A percentile compares a stretch with the other conserved stretches of the same genome.
Evolutionary conservation across 1,284 basidiomycete species (phyloP).

Genomic region (Ganoderma lingzhi): DNA sequence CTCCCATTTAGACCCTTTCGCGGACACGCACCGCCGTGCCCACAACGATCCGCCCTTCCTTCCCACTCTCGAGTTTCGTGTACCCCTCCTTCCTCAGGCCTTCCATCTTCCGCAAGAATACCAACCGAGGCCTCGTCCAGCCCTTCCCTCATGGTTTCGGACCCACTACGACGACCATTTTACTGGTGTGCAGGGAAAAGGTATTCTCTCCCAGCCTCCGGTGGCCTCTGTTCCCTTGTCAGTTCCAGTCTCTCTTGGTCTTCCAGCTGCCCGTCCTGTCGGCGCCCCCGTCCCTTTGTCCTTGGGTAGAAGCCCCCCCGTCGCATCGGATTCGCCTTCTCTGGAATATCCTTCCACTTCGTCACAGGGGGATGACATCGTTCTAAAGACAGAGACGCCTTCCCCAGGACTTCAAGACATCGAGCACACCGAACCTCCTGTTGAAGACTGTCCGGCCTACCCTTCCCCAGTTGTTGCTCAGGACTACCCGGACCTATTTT

Average conservation of each 20-base stretch:
- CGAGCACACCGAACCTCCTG: constrained; percentile 20
- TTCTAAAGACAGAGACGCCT: background rate
- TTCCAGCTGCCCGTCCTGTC: constrained; percentile 4
- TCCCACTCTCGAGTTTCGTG: constrained; percentile 27
- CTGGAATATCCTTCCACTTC: background rate
- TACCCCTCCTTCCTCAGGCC: constrained; percentile 25
- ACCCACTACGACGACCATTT: background rate
- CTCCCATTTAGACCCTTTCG: constrained; percentile 20
- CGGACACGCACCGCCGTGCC: constrained; percentile 4
- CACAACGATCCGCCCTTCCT: constrained; percentile 3
- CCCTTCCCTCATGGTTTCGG: background rate
- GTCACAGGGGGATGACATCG: background rate
- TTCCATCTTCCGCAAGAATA: constrained; percentile 37
- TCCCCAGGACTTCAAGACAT: constrained; percentile 24
- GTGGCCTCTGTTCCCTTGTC: background rate
- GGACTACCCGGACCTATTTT: background rate
- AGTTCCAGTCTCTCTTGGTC: background rate
- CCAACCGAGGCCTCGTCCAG: constrained; percentile 44
- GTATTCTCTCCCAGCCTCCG: background rate
- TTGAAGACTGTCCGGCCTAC: background rate
- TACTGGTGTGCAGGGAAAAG: background rate
- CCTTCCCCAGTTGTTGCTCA: background rate
- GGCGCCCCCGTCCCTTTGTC: constrained; percentile 16
- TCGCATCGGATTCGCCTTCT: background rate
- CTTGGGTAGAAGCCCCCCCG: background rate